Base-by-base conservation (phyloP, 257 asterid genomes). In the Sherardia arvensis region DNA sequence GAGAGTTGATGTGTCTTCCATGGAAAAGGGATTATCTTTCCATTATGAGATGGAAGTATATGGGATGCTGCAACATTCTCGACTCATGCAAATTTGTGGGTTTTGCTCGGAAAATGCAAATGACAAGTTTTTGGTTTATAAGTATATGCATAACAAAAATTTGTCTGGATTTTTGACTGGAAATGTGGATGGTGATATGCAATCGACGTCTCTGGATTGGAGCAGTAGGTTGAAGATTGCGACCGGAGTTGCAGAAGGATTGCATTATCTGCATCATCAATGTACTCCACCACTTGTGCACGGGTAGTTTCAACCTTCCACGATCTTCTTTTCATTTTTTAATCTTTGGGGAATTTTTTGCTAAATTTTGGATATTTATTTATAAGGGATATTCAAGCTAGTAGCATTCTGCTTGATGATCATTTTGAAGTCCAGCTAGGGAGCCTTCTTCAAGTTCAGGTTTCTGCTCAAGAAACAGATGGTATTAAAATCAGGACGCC, bases 241-340 rank as follows among this genome's bases (percentile, higher is more conserved):
- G 36, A 53, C 21, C 15, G 67, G 67, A 34, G 49, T 29, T 6
- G 53, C 60, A 1, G 62, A 69, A 38, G 67, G 62, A 25, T 26
- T 61, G n/a, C 40, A 10, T 38, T 61, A 53, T 53, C 57, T 62
- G 14, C 68, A 69, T 61, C 62, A 53, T 23, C 56, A 69, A 53
- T 61, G 56, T 18, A 2, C 2, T 15, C 73, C 73, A 10, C 67
- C 73, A 9, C 55, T 69, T 69, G 73, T 53, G 33, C 73, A 69
- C 34, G 34, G 73, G 73, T 69, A 55, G 33, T n/a, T n/a, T n/a
- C n/a, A n/a, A n/a, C n/a, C 29, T 55, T 5, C 58, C 8, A n/a
- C n/a, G n/a, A n/a, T n/a, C n/a, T n/a, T n/a, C n/a, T n/a, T n/a
- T n/a, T n/a, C n/a, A n/a, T n/a, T n/a, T n/a, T n/a, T n/a, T n/a